Base-by-base conservation (phyloP, 257 asterid genomes). In the Ballota nigra region DNA sequence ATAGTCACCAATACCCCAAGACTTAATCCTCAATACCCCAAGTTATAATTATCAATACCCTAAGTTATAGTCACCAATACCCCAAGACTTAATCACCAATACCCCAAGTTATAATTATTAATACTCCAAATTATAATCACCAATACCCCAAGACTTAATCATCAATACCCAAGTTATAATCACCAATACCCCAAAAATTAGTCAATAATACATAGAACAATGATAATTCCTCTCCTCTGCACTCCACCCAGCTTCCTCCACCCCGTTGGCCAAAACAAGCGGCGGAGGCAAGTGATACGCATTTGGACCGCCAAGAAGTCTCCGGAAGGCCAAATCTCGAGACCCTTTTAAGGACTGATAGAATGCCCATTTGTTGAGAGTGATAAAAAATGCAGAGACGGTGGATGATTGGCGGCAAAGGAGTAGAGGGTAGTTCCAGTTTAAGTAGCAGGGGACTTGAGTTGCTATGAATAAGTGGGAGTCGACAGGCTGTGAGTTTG, bases 381-480 rank as follows among this genome's bases (percentile, higher is more conserved):
- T 70, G 67, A 65, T 12, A 26, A n/a, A 26, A 8, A 16, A n/a
- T 6, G 66, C 38, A 62, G 70, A 8, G 72, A 13, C 26, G 65
- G 68, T 7, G 67, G 76, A 55, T 75, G 73, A 60, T 13, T n/a
- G 73, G 75, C 47, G 80, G 92, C 95, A 91, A 81, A 93, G 90
- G 66, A 91, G 87, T 0, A 96, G 97, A 2, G 96, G 98, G 73
- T 91, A 91, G 84, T 94, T 92, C 98, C 98, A 94, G 68, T 87
- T 76, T 83, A 89, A 84, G 82, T 88, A 89, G 80, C 97, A 89
- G 57, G 98, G 98, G 70, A 91, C 16, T 72, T 87, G 96, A 28
- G 86, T 67, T 81, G 96, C 84, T 53, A 91, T 81, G 84, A 91
- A 84, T 63, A 80, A 77, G 68, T 91, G 96, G 34, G 97, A 87